Evolutionary conservation across 495 filamentous ascomycete genomes (phyloP).

Genomic region (Lichina pygmaea): DNA sequence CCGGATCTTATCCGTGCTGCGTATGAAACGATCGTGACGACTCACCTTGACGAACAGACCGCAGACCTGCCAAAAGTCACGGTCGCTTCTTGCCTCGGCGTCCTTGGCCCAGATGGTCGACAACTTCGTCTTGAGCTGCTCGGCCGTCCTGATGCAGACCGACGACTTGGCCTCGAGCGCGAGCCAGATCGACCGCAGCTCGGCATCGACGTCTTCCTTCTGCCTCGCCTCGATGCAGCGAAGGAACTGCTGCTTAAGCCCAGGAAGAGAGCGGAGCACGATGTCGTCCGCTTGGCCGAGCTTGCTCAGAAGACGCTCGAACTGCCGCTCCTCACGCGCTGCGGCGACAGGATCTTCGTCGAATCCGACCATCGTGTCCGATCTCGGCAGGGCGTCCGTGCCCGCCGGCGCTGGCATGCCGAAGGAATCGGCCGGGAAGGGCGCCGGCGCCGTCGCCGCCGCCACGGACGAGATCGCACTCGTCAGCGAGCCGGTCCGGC

Average conservation of each 20-base stretch:
- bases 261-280: constrained; percentile 36
- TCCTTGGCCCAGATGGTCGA: constrained; percentile 67
- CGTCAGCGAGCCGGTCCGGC: not conserved
- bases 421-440: not conserved
- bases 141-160: constrained; percentile 34
- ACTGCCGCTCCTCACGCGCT: constrained; percentile 46
- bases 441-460: not conserved
- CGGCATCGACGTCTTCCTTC: constrained; percentile 18
- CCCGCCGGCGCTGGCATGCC: constrained; percentile 10
- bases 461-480: not conserved
- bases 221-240: constrained; percentile 20
- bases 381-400: constrained; percentile 39
- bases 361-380: constrained; percentile 28
- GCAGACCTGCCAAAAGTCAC: constrained; percentile 61
- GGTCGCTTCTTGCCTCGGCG: constrained; percentile 41
- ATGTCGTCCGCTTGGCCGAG: constrained; percentile 38
- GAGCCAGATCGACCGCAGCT: constrained; percentile 36
- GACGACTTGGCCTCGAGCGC: constrained; percentile 38
- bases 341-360: constrained; percentile 11
- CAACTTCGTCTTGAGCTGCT: constrained; percentile 38
- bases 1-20: not conserved
- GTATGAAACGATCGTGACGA: not conserved
- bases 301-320: constrained; percentile 54
- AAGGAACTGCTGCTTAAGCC: constrained; percentile 32
- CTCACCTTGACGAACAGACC: constrained; percentile 37